phyloP scores from a whole-genome alignment of 2,329 filamentous ascomycete species.

The Aspergillus sp. region DNA sequence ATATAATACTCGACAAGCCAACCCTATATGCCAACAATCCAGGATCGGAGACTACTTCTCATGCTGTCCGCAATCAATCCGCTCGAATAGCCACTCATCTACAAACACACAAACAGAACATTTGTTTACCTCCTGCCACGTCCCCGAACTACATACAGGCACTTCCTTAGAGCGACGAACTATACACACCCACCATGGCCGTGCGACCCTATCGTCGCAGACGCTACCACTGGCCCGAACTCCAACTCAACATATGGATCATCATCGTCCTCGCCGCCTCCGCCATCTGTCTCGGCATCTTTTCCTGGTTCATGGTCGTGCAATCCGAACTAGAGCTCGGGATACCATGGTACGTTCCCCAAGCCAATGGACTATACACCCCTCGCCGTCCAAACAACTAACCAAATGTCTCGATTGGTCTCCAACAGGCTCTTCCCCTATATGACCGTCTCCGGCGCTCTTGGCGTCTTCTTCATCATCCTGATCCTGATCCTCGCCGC shows the following conservation, averaged over 20 bases:
- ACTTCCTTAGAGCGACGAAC: no score
- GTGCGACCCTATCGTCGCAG: constrained; percentile 33
- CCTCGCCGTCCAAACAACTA: not conserved
- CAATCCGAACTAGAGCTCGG: constrained; percentile 56
- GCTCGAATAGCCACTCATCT: not conserved
- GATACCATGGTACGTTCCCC: constrained; percentile 57
- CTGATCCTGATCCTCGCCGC: constrained; percentile 58
- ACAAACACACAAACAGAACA: not conserved
- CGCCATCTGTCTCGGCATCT: constrained; percentile 59
- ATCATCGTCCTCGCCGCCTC: constrained; percentile 61
- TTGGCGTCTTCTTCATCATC: constrained; percentile 59
- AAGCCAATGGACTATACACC: not conserved
- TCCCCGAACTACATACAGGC: not conserved
- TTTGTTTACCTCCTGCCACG: not conserved
- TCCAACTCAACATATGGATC: constrained; percentile 65
- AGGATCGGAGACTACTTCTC: not conserved
- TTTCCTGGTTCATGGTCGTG: constrained; percentile 59
- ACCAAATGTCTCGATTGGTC: constrained; percentile 4
- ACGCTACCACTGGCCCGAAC: constrained; percentile 64
- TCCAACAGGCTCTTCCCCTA: constrained; percentile 61
- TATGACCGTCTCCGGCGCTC: constrained; percentile 57
- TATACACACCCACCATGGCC: constrained; percentile 28
- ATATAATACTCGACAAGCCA: not conserved
- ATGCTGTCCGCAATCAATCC: not conserved
- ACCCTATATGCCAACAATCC: not conserved